Evolutionary conservation across 2,329 filamentous ascomycete species (phyloP).

Genomic region (Dothideomycetes sp.): DNA sequence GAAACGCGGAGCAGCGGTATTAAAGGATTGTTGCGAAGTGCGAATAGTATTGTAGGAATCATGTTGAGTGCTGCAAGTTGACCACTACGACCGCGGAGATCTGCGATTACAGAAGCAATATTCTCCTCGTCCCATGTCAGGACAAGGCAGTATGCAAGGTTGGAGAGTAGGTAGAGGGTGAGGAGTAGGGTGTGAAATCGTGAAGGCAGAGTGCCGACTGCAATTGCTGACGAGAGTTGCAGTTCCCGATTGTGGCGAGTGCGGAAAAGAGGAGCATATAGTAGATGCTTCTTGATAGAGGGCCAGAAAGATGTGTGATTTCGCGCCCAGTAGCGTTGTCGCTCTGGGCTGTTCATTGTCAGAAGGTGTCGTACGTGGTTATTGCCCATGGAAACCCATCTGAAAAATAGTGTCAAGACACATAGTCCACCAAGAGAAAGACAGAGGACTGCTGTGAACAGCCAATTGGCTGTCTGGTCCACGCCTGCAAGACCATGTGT

Average conservation of each 20-base stretch:
- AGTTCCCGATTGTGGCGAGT: slow-evolving; percentile 70
- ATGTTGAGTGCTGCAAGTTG: slow-evolving; percentile 80
- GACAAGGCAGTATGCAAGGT: slow-evolving; percentile 65
- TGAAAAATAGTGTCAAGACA: slow-evolving; percentile 27
- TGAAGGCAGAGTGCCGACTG: slow-evolving; percentile 69
- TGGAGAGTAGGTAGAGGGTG: slow-evolving; percentile 55
- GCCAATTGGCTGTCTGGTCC: slow-evolving; percentile 35
- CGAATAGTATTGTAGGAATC: slow-evolving; percentile 80
- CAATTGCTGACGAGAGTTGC: slow-evolving; percentile 55
- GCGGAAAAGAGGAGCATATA: slow-evolving; percentile 60
- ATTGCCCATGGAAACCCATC: slow-evolving; percentile 30
- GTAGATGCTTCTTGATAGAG: slow-evolving; percentile 52
- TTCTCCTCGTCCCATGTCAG: slow-evolving; percentile 46
- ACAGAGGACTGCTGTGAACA: slow-evolving; percentile 33
- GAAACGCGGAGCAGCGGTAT: slow-evolving; percentile 74
- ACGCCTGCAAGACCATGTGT: slow-evolving; percentile 36
- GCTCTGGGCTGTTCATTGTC: slow-evolving; percentile 28
- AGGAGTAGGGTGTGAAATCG: slow-evolving; percentile 65
- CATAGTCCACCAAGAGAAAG: slow-evolving; percentile 24
- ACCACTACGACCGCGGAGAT: slow-evolving; percentile 77
- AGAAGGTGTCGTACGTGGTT: slow-evolving; percentile 34
- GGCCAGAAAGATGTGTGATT: slow-evolving; percentile 38
- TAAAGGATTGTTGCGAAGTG: slow-evolving; percentile 85
- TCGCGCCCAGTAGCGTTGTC: slow-evolving; percentile 34
- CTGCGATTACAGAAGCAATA: slow-evolving; percentile 53